phyloP scores from a whole-genome alignment of 768 basidiomycete genomes.

The Boletus subparvulus region DNA sequence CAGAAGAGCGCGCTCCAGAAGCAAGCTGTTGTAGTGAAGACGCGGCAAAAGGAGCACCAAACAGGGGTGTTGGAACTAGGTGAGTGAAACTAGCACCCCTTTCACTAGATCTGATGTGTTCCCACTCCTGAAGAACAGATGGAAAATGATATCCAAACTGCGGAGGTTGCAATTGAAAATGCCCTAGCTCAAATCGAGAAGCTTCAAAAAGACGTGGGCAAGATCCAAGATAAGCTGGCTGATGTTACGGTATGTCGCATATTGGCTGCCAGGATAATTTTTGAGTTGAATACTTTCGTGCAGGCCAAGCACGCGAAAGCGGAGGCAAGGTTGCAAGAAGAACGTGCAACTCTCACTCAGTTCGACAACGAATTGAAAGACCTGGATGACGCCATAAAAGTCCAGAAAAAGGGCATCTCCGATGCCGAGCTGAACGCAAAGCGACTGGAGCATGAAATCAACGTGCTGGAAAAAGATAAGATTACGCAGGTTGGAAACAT shows the following conservation, averaged over 20 bases:
- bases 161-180: conserved; percentile 19
- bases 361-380: conserved; percentile 88
- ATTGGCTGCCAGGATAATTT: not conserved
- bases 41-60: conserved; percentile 86
- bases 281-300: not conserved
- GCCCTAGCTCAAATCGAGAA: conserved; percentile 49
- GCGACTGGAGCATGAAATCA: conserved; percentile 70
- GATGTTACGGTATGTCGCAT: conserved; percentile 22
- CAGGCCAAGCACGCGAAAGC: conserved; percentile 63
- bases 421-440: conserved; percentile 67
- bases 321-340: conserved; percentile 73
- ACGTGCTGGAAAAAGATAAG: conserved; percentile 63
- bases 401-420: conserved; percentile 67
- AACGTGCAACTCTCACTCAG: conserved; percentile 81
- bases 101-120: not conserved
- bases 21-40: conserved; percentile 78
- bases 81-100: conserved; percentile 35
- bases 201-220: conserved; percentile 62
- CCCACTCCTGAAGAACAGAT: conserved; percentile 23
- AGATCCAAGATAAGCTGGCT: conserved; percentile 49
- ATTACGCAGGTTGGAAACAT: conserved; percentile 50
- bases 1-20: conserved; percentile 82
- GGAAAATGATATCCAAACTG: conserved; percentile 30
- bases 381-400: conserved; percentile 79
- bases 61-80: conserved; percentile 86